phyloP scores from a whole-genome alignment of 2,329 filamentous ascomycete genomes.

The Berkeleyomyces rouxiae region DNA sequence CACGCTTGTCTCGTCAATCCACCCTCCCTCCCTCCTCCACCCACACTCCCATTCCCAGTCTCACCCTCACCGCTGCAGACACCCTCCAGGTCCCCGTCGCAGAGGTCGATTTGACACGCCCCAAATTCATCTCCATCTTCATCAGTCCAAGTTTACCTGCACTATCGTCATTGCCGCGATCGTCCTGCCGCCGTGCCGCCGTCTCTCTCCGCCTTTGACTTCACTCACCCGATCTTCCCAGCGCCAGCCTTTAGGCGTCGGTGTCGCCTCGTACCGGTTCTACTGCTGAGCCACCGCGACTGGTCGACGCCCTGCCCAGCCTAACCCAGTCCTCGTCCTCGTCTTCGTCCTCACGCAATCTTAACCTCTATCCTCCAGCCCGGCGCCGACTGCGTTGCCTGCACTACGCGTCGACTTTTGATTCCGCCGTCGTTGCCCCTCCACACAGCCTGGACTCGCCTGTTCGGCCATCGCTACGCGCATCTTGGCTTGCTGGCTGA shows the following conservation, averaged over 20 bases:
- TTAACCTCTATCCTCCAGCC: not conserved
- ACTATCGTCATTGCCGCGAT: conserved; percentile 7
- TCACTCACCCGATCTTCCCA: not conserved
- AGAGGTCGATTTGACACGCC: conserved; percentile 11
- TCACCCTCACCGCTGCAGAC: conserved; percentile 14
- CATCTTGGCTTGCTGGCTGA: not conserved
- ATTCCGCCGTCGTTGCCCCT: not conserved
- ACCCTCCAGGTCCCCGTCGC: conserved; percentile 13
- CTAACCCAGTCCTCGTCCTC: not conserved
- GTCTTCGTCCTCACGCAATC: not conserved
- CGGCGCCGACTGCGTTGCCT: not conserved
- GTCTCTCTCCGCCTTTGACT: not conserved
- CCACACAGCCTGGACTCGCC: not conserved
- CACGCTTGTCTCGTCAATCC: conserved; percentile 8
- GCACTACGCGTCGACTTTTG: conserved; percentile 4
- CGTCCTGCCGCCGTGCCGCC: not conserved
- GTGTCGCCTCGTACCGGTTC: not conserved
- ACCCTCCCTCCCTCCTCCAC: conserved; percentile 13
- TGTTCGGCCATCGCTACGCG: not conserved
- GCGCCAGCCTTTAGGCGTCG: not conserved
- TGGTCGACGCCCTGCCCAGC: conserved; percentile 1
- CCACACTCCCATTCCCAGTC: conserved; percentile 13
- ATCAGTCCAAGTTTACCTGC: conserved; percentile 7
- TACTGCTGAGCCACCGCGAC: not conserved
- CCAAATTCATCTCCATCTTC: conserved; percentile 7